Evolutionary conservation across 2,329 filamentous ascomycete species (phyloP).

Genomic region (Neopestalotiopsis clavispora): DNA sequence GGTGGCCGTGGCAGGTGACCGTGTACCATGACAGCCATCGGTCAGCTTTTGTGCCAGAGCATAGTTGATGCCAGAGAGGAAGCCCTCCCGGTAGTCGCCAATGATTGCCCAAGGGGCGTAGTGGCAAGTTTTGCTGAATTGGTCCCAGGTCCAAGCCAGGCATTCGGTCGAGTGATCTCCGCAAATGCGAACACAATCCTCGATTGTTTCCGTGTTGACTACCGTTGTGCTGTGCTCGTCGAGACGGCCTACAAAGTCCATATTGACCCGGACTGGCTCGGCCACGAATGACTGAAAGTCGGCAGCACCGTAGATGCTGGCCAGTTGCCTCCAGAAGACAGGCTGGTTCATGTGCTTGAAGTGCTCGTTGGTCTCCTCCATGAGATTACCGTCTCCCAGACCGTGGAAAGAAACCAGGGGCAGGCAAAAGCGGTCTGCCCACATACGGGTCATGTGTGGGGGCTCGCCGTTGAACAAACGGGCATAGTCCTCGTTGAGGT

Average conservation of each 20-base stretch:
- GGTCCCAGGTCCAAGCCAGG: constrained; percentile 58
- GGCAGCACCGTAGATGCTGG: constrained; percentile 51
- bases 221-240: constrained; percentile 48
- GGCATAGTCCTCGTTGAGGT: constrained; percentile 59
- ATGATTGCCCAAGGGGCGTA: constrained; percentile 56
- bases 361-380: constrained; percentile 48
- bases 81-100: constrained; percentile 40
- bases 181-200: constrained; percentile 51
- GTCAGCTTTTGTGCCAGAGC: constrained; percentile 31
- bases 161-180: constrained; percentile 43
- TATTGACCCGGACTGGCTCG: constrained; percentile 41
- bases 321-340: constrained; percentile 56
- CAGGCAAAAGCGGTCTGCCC: constrained; percentile 55
- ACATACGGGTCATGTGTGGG: constrained; percentile 54
- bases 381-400: constrained; percentile 48
- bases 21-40: constrained; percentile 30
- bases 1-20: constrained; percentile 11
- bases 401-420: constrained; percentile 61
- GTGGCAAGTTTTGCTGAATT: constrained; percentile 44
- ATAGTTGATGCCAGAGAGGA: constrained; percentile 45
- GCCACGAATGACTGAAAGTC: constrained; percentile 42
- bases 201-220: constrained; percentile 41
- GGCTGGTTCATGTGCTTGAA: constrained; percentile 45
- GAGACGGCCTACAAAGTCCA: constrained; percentile 56
- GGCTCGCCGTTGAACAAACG: constrained; percentile 61